Base-by-base conservation (phyloP, 2,329 filamentous ascomycete species). In the Ilyonectria robusta region DNA sequence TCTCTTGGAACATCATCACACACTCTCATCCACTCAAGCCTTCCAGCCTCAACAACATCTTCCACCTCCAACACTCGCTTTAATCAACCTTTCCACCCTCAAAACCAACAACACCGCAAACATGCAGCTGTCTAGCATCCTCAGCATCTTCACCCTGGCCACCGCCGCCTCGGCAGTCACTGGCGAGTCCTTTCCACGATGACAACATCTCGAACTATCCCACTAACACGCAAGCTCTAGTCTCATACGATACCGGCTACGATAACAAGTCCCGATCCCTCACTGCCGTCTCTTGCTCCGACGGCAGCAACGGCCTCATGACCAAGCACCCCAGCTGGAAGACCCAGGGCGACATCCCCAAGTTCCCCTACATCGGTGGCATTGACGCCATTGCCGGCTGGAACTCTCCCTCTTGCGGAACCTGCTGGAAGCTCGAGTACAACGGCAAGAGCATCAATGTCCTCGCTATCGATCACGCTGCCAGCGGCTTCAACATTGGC, bases 171-270 rank as follows among this genome's bases (percentile, higher is more conserved):
- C 80, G 21, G 82, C 82, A 72, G 76, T 74, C 65, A 75, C 77
- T 54, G 79, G 81, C 81, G 71, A 58, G 71, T 69, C 33, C 19
- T 53, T 15, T 13, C 17, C 6, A 15, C 23, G 26, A 7, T 5
- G 42, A 44, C 21, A 48, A 40, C n/a, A 47, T 26, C n/a, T 42
- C 8, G 13, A 48, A 13, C 8, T 17, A 47, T 11, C 35, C 40
- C 48, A 62, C 70, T 75, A 59, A 76, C 65, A 56, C n/a, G 11
- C 6, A 10, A 6, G 53, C 17, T 35, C 7, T 76, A 79, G 92
- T 94, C 76, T 91, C 91, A 70, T 95, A 91, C 81, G 93, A 95
- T 81, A 81, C 83, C 21, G 89, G 86, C 77, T 96, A 93, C 82
- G 93, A 95, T 77, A 82, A 91, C 69, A 78, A 78, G 51, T 71